These are phyloP conservation scores for Neurospora sp. DNA, from an alignment of 2,329 filamentous ascomycete genomes.

Conservation along the genomic window DNA sequence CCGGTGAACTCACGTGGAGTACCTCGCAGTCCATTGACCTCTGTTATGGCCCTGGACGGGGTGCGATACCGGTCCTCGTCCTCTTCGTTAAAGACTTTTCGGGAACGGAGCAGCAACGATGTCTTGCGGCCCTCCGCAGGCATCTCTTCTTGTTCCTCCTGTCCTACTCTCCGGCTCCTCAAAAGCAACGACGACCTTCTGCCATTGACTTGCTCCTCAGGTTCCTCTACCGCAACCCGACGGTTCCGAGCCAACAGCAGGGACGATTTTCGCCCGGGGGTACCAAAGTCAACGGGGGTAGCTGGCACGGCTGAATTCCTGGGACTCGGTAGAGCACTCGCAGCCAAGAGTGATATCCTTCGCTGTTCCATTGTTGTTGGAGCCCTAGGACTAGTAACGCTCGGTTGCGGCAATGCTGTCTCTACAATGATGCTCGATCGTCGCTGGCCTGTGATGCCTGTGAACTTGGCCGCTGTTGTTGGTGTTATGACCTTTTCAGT, in stretches of 20 bases:
- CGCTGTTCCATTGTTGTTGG: conserved; percentile 45
- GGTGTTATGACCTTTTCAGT: conserved; percentile 13
- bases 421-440: conserved; percentile 34
- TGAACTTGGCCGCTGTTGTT: conserved; percentile 4
- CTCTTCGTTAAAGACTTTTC: conserved; percentile 36
- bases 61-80: conserved; percentile 42
- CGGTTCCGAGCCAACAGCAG: conserved; percentile 33
- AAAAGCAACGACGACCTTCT: conserved; percentile 44
- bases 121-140: conserved; percentile 31
- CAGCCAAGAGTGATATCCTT: conserved; percentile 36
- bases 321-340: conserved; percentile 36
- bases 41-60: conserved; percentile 49
- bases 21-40: conserved; percentile 32
- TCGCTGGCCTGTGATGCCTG: conserved; percentile 26
- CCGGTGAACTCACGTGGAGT: conserved; percentile 30
- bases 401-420: conserved; percentile 25
- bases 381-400: conserved; percentile 26
- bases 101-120: conserved; percentile 37
- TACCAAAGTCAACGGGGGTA: conserved; percentile 28
- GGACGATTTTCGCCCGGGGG: conserved; percentile 42
- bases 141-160: conserved; percentile 39
- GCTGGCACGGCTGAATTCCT: conserved; percentile 30
- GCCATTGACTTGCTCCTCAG: conserved; percentile 30
- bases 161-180: conserved; percentile 33
- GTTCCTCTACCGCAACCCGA: conserved; percentile 40